A percentile compares a stretch with the other conserved stretches of the same genome.
These are phyloP conservation scores for Colletotrichum liaoningense DNA, from an alignment of 2,329 filamentous ascomycete genomes.

Conservation along the genomic window DNA sequence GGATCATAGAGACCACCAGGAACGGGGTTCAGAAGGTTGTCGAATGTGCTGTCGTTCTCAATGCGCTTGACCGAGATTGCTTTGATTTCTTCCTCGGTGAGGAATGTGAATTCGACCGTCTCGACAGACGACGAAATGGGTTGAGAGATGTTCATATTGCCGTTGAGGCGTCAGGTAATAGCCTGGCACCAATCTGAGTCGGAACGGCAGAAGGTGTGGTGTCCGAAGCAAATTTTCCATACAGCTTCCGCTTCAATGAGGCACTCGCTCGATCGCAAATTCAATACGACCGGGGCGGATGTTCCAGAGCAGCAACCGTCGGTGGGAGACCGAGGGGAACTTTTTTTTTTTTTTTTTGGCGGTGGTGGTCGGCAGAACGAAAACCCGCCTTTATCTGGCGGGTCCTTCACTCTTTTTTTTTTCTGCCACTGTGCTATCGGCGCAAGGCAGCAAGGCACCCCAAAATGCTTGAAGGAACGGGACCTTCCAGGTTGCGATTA, in stretches of 20 bases:
- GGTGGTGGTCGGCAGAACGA: slow-evolving; percentile 56
- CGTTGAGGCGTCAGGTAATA: slow-evolving; percentile 21
- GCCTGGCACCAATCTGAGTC: slow-evolving; percentile 22
- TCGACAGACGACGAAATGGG: slow-evolving; percentile 86
- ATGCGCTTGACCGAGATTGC: slow-evolving; percentile 93
- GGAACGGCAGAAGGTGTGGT: slow-evolving; percentile 15
- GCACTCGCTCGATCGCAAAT: slow-evolving; percentile 24
- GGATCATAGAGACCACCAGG: slow-evolving; percentile 93
- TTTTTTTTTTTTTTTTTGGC: slow-evolving; percentile 55
- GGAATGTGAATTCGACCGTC: slow-evolving; percentile 89
- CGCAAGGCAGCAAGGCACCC: not conserved
- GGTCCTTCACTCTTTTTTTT: not conserved
- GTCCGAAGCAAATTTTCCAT: slow-evolving; percentile 27
- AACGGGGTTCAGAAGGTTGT: slow-evolving; percentile 88
- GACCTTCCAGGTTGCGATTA: not conserved
- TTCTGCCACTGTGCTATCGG: not conserved
- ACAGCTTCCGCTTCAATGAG: slow-evolving; percentile 11
- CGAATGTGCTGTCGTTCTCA: slow-evolving; percentile 93
- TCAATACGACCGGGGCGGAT: slow-evolving; percentile 1
- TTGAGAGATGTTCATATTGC: slow-evolving; percentile 77
- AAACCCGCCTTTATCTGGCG: not conserved
- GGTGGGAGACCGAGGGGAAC: slow-evolving; percentile 25
- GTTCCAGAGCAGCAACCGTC: not conserved
- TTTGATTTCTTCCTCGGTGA: slow-evolving; percentile 85
- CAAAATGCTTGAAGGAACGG: too few species aligned